A percentile compares a stretch with the other conserved stretches of the same genome.
Conservation (phyloP, 2,329 filamentous ascomycete species). For the Chaetomium strumarium region DNA sequence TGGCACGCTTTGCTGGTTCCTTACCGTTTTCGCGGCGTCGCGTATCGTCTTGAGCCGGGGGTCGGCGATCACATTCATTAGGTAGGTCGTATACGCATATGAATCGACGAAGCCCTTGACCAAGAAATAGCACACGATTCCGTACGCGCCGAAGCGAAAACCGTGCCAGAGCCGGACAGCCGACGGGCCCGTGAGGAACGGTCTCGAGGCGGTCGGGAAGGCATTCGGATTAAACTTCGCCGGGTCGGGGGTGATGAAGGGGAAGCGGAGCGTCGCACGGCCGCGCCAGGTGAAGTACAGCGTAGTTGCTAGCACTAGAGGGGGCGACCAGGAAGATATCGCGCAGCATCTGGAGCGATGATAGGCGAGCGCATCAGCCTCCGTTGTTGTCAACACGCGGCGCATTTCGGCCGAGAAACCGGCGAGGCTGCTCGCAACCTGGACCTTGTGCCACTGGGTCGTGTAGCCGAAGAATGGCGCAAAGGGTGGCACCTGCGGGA, state of each 20-base stretch:
- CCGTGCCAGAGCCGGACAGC: constrained; percentile 16
- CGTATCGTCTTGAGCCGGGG: constrained; percentile 4
- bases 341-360: constrained; percentile 5
- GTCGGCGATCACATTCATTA: constrained; percentile 7
- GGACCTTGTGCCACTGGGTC: constrained; percentile 7
- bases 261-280: constrained; percentile 18
- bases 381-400: constrained; percentile 12
- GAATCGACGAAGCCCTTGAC: constrained; percentile 1
- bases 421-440: constrained; percentile 7
- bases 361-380: constrained; percentile 19
- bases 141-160: constrained; percentile 15
- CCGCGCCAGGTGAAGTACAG: constrained; percentile 11
- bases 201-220: constrained; percentile 14
- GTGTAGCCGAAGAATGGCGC: constrained; percentile 9
- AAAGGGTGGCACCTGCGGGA: constrained; percentile 19
- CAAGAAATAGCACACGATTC: neutral
- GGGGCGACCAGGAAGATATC: constrained; percentile 6
- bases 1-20: neutral
- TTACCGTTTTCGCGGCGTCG: neutral
- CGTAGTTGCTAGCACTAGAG: constrained; percentile 3
- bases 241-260: constrained; percentile 20
- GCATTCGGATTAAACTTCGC: constrained; percentile 12
- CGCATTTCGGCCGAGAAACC: neutral
- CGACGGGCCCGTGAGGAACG: constrained; percentile 6
- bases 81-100: constrained; percentile 6